phyloP scores from a whole-genome alignment of 208 protist genomes.

The Trypanosoma melophagium region DNA sequence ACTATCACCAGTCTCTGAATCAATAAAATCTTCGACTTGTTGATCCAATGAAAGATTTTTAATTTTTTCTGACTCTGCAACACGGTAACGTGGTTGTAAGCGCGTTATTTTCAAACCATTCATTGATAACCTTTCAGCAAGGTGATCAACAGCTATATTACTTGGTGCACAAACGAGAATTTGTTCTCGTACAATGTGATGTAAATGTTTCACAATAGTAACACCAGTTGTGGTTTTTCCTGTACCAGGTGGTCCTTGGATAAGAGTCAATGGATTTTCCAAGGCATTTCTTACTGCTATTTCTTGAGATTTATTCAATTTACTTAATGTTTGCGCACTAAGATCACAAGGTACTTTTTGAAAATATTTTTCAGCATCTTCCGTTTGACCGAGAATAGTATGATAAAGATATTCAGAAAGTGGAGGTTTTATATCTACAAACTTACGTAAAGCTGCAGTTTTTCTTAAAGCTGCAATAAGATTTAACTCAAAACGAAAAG shows the following conservation, averaged over 20 bases:
- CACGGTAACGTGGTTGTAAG: slow-evolving; percentile 89
- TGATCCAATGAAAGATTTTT: slow-evolving; percentile 91
- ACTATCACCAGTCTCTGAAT: slow-evolving; percentile 1
- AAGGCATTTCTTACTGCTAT: slow-evolving; percentile 77
- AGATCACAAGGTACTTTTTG: slow-evolving; percentile 20
- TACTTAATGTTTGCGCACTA: slow-evolving; percentile 53
- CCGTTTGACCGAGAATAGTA: slow-evolving; percentile 85
- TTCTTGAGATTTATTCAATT: slow-evolving; percentile 93
- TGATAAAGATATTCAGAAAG: slow-evolving; percentile 92
- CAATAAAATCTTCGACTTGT: slow-evolving; percentile 62
- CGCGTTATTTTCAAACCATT: slow-evolving; percentile 96
- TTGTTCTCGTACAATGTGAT: slow-evolving; percentile 38
- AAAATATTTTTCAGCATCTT: slow-evolving; percentile 23
- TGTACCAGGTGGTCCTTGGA: slow-evolving; percentile 83
- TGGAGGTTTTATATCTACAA: slow-evolving; percentile 78
- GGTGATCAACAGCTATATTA: slow-evolving; percentile 98
- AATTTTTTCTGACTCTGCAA: slow-evolving; percentile 74
- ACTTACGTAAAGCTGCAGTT: slow-evolving; percentile 82
- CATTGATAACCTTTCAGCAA: slow-evolving; percentile 92
- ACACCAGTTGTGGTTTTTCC: slow-evolving; percentile 97
- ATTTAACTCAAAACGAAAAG: slow-evolving; percentile 17
- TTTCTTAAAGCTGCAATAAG: slow-evolving; percentile 87
- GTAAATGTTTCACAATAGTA: slow-evolving; percentile 94
- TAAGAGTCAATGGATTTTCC: slow-evolving; percentile 63
- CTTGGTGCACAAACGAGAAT: slow-evolving; percentile 87